Evolutionary conservation across 1,284 basidiomycete species (phyloP).

Genomic region (Amylostereum areolatum): DNA sequence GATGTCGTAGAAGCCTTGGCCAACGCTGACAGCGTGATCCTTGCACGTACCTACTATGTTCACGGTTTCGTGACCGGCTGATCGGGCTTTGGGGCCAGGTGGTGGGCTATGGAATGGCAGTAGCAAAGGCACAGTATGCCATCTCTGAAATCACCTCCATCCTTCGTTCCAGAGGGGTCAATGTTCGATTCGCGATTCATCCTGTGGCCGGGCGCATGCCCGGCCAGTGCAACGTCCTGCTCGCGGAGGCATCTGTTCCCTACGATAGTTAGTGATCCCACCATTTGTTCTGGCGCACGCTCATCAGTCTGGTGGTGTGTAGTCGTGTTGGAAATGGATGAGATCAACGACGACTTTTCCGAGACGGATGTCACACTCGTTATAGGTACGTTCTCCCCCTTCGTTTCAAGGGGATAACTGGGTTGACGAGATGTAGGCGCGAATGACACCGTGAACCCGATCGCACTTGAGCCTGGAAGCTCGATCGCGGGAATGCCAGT

Average conservation of each 20-base stretch:
- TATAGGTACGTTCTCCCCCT: conserved; percentile 33
- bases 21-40: conserved; percentile 79
- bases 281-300: background rate
- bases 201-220: conserved; percentile 64
- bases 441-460: conserved; percentile 89
- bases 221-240: conserved; percentile 80
- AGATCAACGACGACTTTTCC: conserved; percentile 84
- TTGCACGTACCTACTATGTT: conserved; percentile 36
- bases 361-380: conserved; percentile 82
- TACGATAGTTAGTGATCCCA: conserved; percentile 65
- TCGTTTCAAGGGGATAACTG: too few species aligned
- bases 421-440: conserved; percentile 33
- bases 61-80: background rate
- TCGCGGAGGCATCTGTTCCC: conserved; percentile 83
- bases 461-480: conserved; percentile 79
- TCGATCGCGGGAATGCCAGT: conserved; percentile 88
- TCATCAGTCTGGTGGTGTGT: background rate
- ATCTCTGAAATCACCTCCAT: conserved; percentile 76
- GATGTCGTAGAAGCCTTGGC: conserved; percentile 72
- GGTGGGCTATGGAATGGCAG: conserved; percentile 88
- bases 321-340: conserved; percentile 89
- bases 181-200: conserved; percentile 50
- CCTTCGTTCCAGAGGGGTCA: conserved; percentile 66
- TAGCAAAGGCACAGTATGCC: conserved; percentile 83
- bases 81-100: conserved; percentile 35